A percentile compares a stretch with the other conserved stretches of the same genome.
These are phyloP conservation scores for Corylus avellana DNA, from an alignment of 306 rosid genomes.

Conservation along the genomic window DNA sequence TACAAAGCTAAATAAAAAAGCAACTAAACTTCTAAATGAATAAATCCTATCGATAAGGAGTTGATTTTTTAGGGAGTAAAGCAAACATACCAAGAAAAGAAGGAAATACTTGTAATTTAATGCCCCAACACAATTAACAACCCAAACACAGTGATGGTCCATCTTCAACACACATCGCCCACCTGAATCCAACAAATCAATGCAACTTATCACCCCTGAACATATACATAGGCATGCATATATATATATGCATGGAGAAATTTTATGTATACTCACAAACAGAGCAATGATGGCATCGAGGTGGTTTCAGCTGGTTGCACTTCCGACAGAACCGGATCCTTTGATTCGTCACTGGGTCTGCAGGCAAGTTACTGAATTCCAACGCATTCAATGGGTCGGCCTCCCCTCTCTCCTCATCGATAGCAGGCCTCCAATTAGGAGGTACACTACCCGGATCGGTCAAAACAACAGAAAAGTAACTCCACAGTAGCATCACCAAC, in stretches of 20 bases:
- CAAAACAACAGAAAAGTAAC: slow-evolving; percentile 92
- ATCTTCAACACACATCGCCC: slow-evolving; percentile 97
- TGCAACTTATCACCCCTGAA: slow-evolving; percentile 11
- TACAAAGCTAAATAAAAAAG: slow-evolving; percentile 10
- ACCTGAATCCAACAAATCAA: slow-evolving; percentile 56
- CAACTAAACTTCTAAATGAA: not conserved
- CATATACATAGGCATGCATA: not conserved
- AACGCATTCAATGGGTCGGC: slow-evolving; percentile 72
- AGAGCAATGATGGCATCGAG: slow-evolving; percentile 97
- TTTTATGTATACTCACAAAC: slow-evolving; percentile 70
- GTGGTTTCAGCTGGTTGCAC: slow-evolving; percentile 86
- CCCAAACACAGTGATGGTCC: slow-evolving; percentile 99
- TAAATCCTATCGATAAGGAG: not conserved
- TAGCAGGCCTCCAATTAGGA: slow-evolving; percentile 84
- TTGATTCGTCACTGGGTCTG: slow-evolving; percentile 50
- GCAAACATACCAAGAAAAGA: slow-evolving; percentile 81
- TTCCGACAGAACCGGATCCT: slow-evolving; percentile 78
- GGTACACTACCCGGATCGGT: slow-evolving; percentile 95
- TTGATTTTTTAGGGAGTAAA: slow-evolving; percentile 10
- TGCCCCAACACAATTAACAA: slow-evolving; percentile 97
- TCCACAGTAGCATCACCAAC: slow-evolving; percentile 96
- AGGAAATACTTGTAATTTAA: slow-evolving; percentile 91
- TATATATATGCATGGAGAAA: slow-evolving; percentile 4
- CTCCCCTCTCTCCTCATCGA: slow-evolving; percentile 95
- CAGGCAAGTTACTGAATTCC: slow-evolving; percentile 49